Evolutionary conservation across 179 eudicot species (phyloP), one percentile per base, ranked within the genome.

Genomic region (Beta macrorhiza): DNA sequence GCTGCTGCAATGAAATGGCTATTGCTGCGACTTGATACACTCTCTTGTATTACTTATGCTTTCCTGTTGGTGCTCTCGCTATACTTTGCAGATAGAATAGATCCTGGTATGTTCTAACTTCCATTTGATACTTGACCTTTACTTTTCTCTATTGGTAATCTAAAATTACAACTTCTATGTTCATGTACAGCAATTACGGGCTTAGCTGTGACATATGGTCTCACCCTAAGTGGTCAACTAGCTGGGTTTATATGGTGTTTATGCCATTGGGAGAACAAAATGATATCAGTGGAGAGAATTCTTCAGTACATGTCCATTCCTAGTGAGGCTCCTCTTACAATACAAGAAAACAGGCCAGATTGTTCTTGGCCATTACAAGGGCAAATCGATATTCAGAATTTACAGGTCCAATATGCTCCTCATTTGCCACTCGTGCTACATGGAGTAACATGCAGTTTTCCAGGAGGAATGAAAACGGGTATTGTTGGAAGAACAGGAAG

Each of bases 281-380:
- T 81, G 74, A 74, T 81, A 37, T 81, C 79, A 51, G 83, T 75
- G 20, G 78, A 80, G 64, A 80, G 78, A 62, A 80, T 80, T 73
- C 78, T 80, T 11, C 83, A 74, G 65, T 80, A 74, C 32, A 73
- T n/a, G 65, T 29, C 64, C 19, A 53, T 80, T 80, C 78, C 83
- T 64, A 63, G 78, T 53, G 83, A 80, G 19, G 83, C 74, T 74
- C 77, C 82, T 63, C 78, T 51, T 32, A 37, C 73, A 2, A 73
- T 80, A 22, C 63, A 72, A 25, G 14, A 11, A 15, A 80, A 73
- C 20, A 63, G 82, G 64, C 82, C 82, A 9, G 72, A 80, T 14
- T 9, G 13, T 80, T 73, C 78, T 49, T 80, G 82, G 82, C 82
- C 78, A 0, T 80, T 78, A 59, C 19, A 12, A 10, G 82, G 82